Evolutionary conservation across 352 stramenopile species (phyloP), one percentile per base, ranked within the genome.

Genomic region (Elongisporangium anandrum): DNA sequence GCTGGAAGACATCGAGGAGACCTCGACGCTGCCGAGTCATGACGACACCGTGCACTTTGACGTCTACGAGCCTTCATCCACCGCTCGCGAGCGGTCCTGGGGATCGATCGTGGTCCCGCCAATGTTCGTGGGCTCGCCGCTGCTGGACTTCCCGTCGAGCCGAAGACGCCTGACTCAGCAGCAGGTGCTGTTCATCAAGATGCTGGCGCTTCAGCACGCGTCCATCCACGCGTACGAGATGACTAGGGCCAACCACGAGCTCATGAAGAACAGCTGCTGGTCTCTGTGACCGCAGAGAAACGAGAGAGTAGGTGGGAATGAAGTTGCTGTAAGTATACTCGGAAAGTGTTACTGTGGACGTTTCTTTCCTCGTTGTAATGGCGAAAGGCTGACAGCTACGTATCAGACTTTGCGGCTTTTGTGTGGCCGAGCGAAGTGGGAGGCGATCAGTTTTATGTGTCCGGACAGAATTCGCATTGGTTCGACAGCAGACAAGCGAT

Each of bases 171-270:
- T 45, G 34, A 45, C 34, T 45, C 34, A 9, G 34, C 34, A 45
- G 34, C 34, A 45, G 13, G 34, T 45, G 34, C 34, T 45, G 34
- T 45, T 45, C 34, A 45, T 45, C 34, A 59, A 65, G 61, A 80
- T 85, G 51, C 64, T 68, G 54, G 70, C 63, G 23, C 56, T 85
- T 6, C 73, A 85, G 38, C 69, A 53, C 7, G 71, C 68, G 0
- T 65, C 64, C 5, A 68, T 82, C 29, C 56, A 79, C 52, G 73
- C 65, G 38, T 81, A 81, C 52, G 54, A 59, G 50, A 75, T 77
- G 23, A 70, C 73, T 9, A 75, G 73, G 34, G 75, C 73, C 12
- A 82, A 79, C 56, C 67, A 71, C 45, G 63, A 77, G 56, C 62
- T 80, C 34, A 81, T 85, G 70, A 45, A 45, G 34, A 45, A 45